Conservation (phyloP, 1,139 yeast species). For the Protomyces macrosporus region DNA sequence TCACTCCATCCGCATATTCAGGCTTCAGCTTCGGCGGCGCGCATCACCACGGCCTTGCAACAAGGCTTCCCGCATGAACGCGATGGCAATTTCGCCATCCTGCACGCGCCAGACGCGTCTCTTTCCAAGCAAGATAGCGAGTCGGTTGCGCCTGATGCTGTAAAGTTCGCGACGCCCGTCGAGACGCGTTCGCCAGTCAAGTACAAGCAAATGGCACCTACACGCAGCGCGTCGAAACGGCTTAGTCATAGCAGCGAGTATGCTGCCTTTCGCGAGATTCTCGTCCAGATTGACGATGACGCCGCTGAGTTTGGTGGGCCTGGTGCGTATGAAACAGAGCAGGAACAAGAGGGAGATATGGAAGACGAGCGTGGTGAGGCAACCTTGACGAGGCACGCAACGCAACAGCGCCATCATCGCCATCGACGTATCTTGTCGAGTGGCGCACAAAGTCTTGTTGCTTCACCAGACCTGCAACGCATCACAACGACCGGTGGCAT, state of each 20-base stretch:
- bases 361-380: neutral
- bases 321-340: no score
- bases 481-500: neutral
- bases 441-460: neutral
- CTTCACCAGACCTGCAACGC: neutral
- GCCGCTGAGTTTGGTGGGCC: no score
- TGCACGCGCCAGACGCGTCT: neutral
- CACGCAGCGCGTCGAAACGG: neutral
- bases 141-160: neutral
- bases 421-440: neutral
- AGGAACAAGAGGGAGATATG: no score
- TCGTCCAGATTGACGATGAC: neutral
- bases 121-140: no score
- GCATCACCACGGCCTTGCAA: neutral
- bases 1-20: neutral
- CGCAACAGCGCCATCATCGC: neutral
- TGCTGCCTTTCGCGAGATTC: neutral
- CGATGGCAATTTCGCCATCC: neutral
- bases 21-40: neutral
- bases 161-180: neutral
- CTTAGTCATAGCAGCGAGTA: neutral
- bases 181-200: neutral
- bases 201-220: neutral
- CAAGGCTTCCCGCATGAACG: neutral
- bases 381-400: neutral